Percentiles rank a stretch among this genome's conserved stretches.
Conservation (phyloP, 495 filamentous ascomycete genomes). For the Penicillium paxilli region DNA sequence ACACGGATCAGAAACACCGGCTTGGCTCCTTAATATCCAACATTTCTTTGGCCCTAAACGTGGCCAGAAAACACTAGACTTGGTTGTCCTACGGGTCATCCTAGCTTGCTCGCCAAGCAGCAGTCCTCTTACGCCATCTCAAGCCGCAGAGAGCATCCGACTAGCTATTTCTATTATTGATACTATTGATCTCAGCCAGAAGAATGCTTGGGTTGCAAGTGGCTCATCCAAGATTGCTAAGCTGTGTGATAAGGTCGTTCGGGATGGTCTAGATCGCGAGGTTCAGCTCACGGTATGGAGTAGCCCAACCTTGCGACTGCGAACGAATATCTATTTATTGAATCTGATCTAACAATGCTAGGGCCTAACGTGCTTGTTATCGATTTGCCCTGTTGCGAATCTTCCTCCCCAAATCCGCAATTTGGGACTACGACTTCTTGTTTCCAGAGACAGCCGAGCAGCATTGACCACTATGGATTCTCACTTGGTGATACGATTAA, state of each 20-base stretch:
- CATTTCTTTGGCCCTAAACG: slow-evolving; percentile 52
- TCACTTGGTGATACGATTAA: slow-evolving; percentile 24
- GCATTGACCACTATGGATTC: slow-evolving; percentile 23
- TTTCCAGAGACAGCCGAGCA: slow-evolving; percentile 26
- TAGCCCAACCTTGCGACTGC: too few relatives aligned
- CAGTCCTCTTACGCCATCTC: slow-evolving; percentile 30
- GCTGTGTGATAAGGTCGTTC: slow-evolving; percentile 50
- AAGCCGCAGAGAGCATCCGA: slow-evolving; percentile 48
- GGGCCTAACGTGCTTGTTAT: slow-evolving; percentile 40
- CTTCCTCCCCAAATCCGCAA: slow-evolving; percentile 27
- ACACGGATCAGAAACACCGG: slow-evolving; percentile 16
- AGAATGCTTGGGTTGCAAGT: slow-evolving; percentile 42
- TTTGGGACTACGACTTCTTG: slow-evolving; percentile 25
- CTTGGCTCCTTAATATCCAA: slow-evolving; percentile 40
- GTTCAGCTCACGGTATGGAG: slow-evolving; percentile 46
- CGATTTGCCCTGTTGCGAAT: slow-evolving; percentile 22
- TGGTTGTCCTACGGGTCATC: slow-evolving; percentile 54
- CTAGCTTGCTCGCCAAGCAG: slow-evolving; percentile 50
- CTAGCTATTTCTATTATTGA: slow-evolving; percentile 51
- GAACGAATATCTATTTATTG: too few relatives aligned
- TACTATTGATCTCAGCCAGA: slow-evolving; percentile 41
- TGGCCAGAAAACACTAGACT: slow-evolving; percentile 54
- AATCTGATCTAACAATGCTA: slow-evolving; percentile 11
- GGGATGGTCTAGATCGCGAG: slow-evolving; percentile 32
- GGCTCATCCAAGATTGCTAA: slow-evolving; percentile 49